Evolutionary conservation across 169 alveolate species (phyloP), one percentile per base, ranked within the genome.

Genomic region (Toxoplasma gondii): DNA sequence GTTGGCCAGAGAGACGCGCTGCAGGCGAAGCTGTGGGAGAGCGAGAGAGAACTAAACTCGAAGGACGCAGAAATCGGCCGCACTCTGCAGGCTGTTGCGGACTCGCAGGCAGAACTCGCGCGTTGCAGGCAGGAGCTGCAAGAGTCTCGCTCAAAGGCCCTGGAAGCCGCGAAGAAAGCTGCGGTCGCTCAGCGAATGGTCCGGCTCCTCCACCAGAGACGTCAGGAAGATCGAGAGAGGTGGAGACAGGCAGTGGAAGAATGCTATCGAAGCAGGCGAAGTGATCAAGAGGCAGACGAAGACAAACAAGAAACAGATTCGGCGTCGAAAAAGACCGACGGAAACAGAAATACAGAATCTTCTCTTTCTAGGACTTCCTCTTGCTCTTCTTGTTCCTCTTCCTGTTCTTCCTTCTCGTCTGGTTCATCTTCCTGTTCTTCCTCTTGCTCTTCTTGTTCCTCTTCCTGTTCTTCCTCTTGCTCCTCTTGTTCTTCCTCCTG

Each of bases 61-160:
- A 82, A 82, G 24, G 90, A 82, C 34, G 90, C 38, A 41, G 90
- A 82, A 41, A 82, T 82, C 34, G 90, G 90, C 43, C 53, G 90
- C 9, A 82, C 67, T 38, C n/a, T 82, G 64, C 90, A 82, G 36
- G 90, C 90, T 38, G 64, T 44, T 5, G 90, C 90, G 39, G 90
- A 82, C n/a, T 41, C 90, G 36, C 53, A 43, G 36, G 64, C 90
- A 31, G 90, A 82, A 10, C 64, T 82, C 69, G 41, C 34, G 24
- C 38, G 67, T 2, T 82, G 69, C 41, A 38, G 67, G 27, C 90
- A 82, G 67, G 41, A 44, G 53, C 90, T 82, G 4, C 90, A 43
- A 22, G 90, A 36, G 41, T 29, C 36, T 43, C 54, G 90, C 38
- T 82, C 69, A 22, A 67, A 82, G 67, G 64, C 69, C 67, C 69